Percentiles rank a stretch among this genome's conserved stretches.
phyloP scores from a whole-genome alignment of 1,284 basidiomycete species.

The Cutaneotrichosporon cyanovorans region DNA sequence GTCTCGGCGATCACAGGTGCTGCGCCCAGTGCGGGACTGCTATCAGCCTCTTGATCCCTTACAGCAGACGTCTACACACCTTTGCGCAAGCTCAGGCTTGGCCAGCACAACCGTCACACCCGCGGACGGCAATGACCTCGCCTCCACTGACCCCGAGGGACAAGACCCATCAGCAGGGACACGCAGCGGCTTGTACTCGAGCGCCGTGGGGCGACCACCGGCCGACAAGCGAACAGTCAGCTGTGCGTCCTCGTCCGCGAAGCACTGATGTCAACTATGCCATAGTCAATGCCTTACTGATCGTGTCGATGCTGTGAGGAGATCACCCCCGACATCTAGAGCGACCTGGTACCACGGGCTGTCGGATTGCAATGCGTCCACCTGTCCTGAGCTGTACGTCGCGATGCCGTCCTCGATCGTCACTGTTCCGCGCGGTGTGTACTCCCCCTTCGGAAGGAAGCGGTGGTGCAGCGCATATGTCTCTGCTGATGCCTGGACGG shows the following conservation, averaged over 20 bases:
- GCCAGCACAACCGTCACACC: neutral
- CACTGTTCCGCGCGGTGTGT: constrained; percentile 11
- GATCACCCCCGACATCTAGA: constrained; percentile 8
- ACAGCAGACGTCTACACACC: neutral
- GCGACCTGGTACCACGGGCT: constrained; percentile 19
- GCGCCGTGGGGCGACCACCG: neutral
- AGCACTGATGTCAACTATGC: constrained; percentile 4
- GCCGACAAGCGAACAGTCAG: constrained; percentile 5
- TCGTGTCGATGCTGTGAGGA: constrained; percentile 10
- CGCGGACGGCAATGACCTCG: neutral
- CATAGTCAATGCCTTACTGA: neutral
- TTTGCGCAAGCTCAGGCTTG: neutral
- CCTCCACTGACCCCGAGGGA: neutral
- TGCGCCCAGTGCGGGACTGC: constrained; percentile 45
- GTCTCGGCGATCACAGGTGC: constrained; percentile 56
- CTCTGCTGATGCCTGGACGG: constrained; percentile 3
- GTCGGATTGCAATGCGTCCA: neutral
- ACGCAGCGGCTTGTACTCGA: constrained; percentile 9
- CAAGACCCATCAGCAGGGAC: constrained; percentile 2
- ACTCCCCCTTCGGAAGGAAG: constrained; percentile 5
- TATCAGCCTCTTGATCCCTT: constrained; percentile 1
- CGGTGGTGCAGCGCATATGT: constrained; percentile 18
- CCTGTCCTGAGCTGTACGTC: neutral
- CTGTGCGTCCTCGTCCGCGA: neutral
- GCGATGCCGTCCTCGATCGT: constrained; percentile 2